phyloP scores from a whole-genome alignment of 2,329 filamentous ascomycete species.

The Neonectria magnoliae region DNA sequence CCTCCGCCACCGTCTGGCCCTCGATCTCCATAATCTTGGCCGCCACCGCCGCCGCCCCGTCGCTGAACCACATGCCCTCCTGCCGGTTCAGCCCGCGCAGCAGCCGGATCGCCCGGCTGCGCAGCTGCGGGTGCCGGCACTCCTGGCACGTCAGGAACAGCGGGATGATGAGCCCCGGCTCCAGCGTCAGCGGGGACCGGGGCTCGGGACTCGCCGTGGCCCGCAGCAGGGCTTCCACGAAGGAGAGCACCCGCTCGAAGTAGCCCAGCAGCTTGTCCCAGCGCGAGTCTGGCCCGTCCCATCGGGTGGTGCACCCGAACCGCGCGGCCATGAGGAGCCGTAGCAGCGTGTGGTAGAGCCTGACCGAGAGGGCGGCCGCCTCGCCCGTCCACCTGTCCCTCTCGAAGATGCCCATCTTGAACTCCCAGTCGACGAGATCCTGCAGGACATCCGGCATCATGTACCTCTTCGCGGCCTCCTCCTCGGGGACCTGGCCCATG shows the following conservation, averaged over 20 bases:
- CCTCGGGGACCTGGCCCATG: background rate
- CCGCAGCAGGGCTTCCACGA: slow-evolving; percentile 30
- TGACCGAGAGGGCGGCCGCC: slow-evolving; percentile 33
- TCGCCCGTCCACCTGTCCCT: slow-evolving; percentile 15
- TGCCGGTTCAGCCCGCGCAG: slow-evolving; percentile 42
- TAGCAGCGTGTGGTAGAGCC: slow-evolving; percentile 45
- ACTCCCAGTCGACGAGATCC: slow-evolving; percentile 36
- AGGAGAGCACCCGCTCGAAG: slow-evolving; percentile 42
- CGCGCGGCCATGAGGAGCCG: slow-evolving; percentile 31
- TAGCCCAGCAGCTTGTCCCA: slow-evolving; percentile 44
- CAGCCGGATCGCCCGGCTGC: slow-evolving; percentile 40
- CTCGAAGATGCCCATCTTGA: slow-evolving; percentile 39
- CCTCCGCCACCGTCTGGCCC: slow-evolving; percentile 31
- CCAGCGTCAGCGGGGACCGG: slow-evolving; percentile 42
- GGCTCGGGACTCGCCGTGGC: slow-evolving; percentile 25
- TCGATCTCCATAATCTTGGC: slow-evolving; percentile 36
- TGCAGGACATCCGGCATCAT: slow-evolving; percentile 13
- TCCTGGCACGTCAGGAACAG: slow-evolving; percentile 41
- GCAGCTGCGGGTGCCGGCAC: slow-evolving; percentile 45
- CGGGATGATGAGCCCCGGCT: slow-evolving; percentile 46
- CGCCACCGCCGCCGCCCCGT: slow-evolving; percentile 39
- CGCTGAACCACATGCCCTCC: slow-evolving; percentile 48
- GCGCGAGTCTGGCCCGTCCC: slow-evolving; percentile 36
- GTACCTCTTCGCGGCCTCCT: background rate
- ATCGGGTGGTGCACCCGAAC: slow-evolving; percentile 14